Base-by-base conservation (phyloP, 345 rosid species). In the Brassica incana region DNA sequence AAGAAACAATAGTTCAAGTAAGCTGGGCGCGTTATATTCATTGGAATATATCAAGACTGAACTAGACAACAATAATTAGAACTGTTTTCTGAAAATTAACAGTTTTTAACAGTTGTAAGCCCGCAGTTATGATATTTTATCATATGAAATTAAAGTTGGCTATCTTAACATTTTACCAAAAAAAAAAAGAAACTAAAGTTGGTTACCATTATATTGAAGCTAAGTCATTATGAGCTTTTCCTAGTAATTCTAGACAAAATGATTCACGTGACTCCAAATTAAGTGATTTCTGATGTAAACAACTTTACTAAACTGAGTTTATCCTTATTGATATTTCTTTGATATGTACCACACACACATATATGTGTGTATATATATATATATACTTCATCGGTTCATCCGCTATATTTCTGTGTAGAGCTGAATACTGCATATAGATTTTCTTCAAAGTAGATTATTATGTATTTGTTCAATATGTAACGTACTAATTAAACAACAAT, bases 281-380 rank as follows among this genome's bases (percentile, higher is more conserved):
- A 59, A 68, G 66, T 27, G 36, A 69, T 62, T 68, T 50, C 7
- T 67, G 69, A 73, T 73, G 73, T 74, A 68, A 61, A 43, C 70
- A 35, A 63, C 65, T 79, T 61, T 52, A 60, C 65, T 45, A 36
- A 35, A 36, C 43, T 36, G 43, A 36, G 43, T 36, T 36, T 36
- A 36, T 36, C 43, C 10, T 36, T 36, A 29, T 10, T 40, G 48
- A 40, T 30, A 4, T 18, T 61, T 48, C 25, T 61, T 48, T 48
- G 6, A 32, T 3, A 29, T 29, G 32, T 29, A 56, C 7, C 7
- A 33, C 20, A 15, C 27, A 73, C 5, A 32, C 35, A 32, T 32
- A 32, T 6, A 33, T 33, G 1, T 33, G 18, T 18, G 18, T 18
- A 5, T 33, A 33, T 32, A 32, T 6, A 4, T 33, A 5, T 63